Evolutionary conservation across 78 protist species (phyloP), one percentile per base, ranked within the genome.

Genomic region (Tieghemostelium lacteum): DNA sequence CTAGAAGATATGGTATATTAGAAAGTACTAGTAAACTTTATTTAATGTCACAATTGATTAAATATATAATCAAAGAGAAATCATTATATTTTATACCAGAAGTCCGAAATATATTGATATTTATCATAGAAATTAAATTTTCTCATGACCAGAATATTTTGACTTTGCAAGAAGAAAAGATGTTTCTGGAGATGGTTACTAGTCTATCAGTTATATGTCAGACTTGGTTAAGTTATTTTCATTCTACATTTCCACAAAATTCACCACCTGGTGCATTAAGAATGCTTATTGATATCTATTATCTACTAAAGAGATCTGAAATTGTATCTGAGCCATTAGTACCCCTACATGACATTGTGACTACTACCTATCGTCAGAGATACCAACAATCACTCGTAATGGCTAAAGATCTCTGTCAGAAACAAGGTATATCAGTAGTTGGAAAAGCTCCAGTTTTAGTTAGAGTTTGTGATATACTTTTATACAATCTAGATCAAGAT

Each of bases 251-350:
- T 49, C 78, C 78, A 22, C 69, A 45, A 33, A 83, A 83, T 26
- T 60, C 16, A 14, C 91, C 91, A 12, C 45, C 71, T n/a, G 91
- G 91, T 29, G 31, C 76, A 1, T 34, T 83, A 28, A 55, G 67
- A 58, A 83, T 58, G 58, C 26, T 83, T 8, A 83, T 83, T n/a
- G 91, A 83, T 69, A 64, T 77, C n/a, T 83, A 69, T 57, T 83
- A 83, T 45, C 45, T 83, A 0, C 61, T 83, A 10, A 66, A 64
- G 34, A 69, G 64, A 3, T 69, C 80, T 10, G 78, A 83, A 19
- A 34, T 69, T 28, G 49, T 20, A 17, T 4, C 8, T 3, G 22
- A 58, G n/a, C 62, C 71, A 45, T 42, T 67, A 42, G 37, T 45
- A 67, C 73, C 76, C 3, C 33, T 83, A 29, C 70, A 20, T 7